Evolutionary conservation across 1,139 yeast species (phyloP), one percentile per base, ranked within the genome.

Genomic region (Blastobotrys indianensis): DNA sequence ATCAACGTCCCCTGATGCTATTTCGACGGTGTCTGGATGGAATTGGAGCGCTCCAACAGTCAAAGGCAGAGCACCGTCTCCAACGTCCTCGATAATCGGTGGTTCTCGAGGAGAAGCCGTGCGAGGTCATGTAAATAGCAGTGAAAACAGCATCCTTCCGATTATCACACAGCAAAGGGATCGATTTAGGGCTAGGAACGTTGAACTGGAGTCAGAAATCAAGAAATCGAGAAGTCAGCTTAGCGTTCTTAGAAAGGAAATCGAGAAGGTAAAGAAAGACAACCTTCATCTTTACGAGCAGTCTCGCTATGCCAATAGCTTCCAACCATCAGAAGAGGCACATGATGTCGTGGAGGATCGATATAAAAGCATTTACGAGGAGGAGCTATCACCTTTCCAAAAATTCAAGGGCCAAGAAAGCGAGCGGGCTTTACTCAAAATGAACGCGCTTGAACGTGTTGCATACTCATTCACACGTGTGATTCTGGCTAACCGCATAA

Each of bases 141-240:
- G 46, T 16, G 61, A 75, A 37, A 61, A 70, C 5, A 75, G 87
- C 0, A 82, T 92, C 36, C 67, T 92, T 40, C 95, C 95, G 0
- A 87, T 92, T 44, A 80, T 92, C 30, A 88, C 97, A 17, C 90
- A 92, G 59, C 98, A 92, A 67, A 78, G 98, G 63, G 97, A 92
- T 63, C 72, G 97, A 53, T 88, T 90, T 71, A 79, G 94, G 56
- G 77, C 79, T 29, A 75, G 90, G 48, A 87, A 84, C 57, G 77
- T 76, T 46, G 96, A 87, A 60, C 72, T 92, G 44, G 97, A 92
- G 62, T 85, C 84, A 46, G 95, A 87, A 56, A 61, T 82, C 40
- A 80, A 85, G 59, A 78, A 77, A 55, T 80, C 76, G 53, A 72
- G 73, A 50, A 64, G 68, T 25, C 70, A 73, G 31, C 73, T 82